These are phyloP conservation scores for Lipomyces sp. DNA, from an alignment of 805 yeast species.

Conservation along the genomic window DNA sequence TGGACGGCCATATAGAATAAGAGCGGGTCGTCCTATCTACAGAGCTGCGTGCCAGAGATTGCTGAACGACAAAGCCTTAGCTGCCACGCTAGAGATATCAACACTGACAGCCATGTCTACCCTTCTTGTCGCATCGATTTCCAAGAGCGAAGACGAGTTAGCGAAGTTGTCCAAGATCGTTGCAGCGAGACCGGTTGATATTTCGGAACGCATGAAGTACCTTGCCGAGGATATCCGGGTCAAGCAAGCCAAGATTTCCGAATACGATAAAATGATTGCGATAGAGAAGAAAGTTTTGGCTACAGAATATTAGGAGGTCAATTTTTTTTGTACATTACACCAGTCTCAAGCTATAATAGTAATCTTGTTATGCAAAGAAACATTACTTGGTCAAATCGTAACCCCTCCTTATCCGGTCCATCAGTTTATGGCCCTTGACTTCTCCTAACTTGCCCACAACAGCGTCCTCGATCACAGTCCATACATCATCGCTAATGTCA, in stretches of 20 bases:
- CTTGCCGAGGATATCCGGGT: constrained; percentile 68
- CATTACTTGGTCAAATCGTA: constrained; percentile 13
- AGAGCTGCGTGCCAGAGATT: constrained; percentile 77
- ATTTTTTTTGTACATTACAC: background rate
- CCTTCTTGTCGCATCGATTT: constrained; percentile 65
- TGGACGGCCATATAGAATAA: constrained; percentile 59
- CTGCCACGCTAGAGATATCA: constrained; percentile 66
- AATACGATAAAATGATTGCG: constrained; percentile 50
- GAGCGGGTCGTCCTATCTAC: constrained; percentile 84
- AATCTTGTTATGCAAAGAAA: background rate
- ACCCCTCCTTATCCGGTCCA: constrained; percentile 27
- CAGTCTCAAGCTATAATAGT: background rate
- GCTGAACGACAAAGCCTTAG: constrained; percentile 59
- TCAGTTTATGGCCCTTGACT: constrained; percentile 11
- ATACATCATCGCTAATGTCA: constrained; percentile 14
- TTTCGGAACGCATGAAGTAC: constrained; percentile 67
- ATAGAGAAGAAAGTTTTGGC: constrained; percentile 38
- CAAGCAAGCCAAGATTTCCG: constrained; percentile 57
- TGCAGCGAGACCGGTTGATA: constrained; percentile 50
- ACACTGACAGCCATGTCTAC: constrained; percentile 60
- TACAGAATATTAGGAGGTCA: constrained; percentile 16
- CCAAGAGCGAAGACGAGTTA: constrained; percentile 72
- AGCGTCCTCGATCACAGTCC: constrained; percentile 20
- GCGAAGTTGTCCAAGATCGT: constrained; percentile 36
- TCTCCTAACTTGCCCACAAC: constrained; percentile 21